Base-by-base conservation (phyloP, 768 basidiomycete genomes). In the Russula ochroleuca region DNA sequence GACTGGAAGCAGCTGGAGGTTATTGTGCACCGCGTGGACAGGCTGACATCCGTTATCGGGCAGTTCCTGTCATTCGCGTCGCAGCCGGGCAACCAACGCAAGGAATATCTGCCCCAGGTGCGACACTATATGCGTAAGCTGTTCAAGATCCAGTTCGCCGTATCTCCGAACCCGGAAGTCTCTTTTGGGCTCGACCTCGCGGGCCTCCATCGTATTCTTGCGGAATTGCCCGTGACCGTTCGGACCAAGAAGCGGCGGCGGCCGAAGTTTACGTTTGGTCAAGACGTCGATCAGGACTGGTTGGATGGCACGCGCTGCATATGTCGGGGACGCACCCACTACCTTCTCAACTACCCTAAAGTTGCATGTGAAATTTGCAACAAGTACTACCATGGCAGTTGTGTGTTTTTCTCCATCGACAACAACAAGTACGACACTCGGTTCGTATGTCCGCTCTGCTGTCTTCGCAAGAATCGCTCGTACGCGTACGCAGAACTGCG, bases 71-170 rank as follows among this genome's bases (percentile, higher is more conserved):
- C 86, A 3, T 91, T 82, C 68, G 87, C 87, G 15, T 83, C 85
- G 1, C 82, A 85, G 68, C 79, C 83, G 37, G 79, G 80, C 40
- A 88, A 92, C 64, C 90, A 90, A 70, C 83, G 85, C n/a, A 76
- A 79, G 4, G 88, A 90, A 60, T 88, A 86, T 69, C 85, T 93
- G 45, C 82, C 86, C 17, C 91, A 92, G 73, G 90, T 92, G 14
- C 84, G 91, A 37, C 92, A 94, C 73, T 93, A 87, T 72, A 92
- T 94, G 90, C 86, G 91, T 68, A 94, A 94, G 75, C 77, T 93
- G 17, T 93, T 86, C 79, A 88, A 86, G 76, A 89, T 94, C 57
- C 91, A 92, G 74, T 92, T 94, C 70, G 86, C 87, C n/a, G 87
- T 94, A 11, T 88, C 88, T 0, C 88, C 90, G 2, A 88, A 83